A percentile compares a stretch with the other conserved stretches of the same genome.
phyloP scores from a whole-genome alignment of 2,329 filamentous ascomycete genomes.

The Hypoxylon rubiginosum region DNA sequence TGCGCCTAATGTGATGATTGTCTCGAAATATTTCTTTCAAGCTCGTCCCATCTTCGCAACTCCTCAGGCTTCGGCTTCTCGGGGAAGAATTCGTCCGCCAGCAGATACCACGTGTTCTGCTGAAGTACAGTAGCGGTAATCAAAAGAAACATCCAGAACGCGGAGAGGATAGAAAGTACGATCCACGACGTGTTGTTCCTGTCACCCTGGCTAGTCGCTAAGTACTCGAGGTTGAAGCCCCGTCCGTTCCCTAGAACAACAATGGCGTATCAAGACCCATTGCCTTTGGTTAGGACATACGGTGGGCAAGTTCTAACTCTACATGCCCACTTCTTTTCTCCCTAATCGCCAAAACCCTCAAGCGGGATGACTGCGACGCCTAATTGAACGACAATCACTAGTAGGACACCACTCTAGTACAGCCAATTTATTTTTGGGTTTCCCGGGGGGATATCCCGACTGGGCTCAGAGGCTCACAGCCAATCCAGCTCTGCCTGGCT shows the following conservation, averaged over 20 bases:
- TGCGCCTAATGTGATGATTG: background rate
- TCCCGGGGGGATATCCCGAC: background rate
- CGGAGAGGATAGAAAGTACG: slow-evolving; percentile 9
- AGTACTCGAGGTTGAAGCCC: slow-evolving; percentile 34
- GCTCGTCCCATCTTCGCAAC: background rate
- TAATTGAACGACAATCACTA: slow-evolving; percentile 25
- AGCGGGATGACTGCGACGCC: slow-evolving; percentile 20
- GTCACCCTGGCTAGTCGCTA: slow-evolving; percentile 9
- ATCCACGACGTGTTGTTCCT: background rate
- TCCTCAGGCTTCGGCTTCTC: background rate
- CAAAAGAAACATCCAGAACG: slow-evolving; percentile 33
- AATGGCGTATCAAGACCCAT: slow-evolving; percentile 37
- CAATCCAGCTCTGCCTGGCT: background rate
- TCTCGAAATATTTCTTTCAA: background rate
- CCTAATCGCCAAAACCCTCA: slow-evolving; percentile 6
- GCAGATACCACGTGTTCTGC: slow-evolving; percentile 38
- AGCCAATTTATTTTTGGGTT: slow-evolving; percentile 10
- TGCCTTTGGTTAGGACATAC: slow-evolving; percentile 30
- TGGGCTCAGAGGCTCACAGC: background rate
- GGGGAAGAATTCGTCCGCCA: slow-evolving; percentile 8
- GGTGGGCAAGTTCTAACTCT: slow-evolving; percentile 11
- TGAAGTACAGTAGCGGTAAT: slow-evolving; percentile 26
- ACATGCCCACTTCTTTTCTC: slow-evolving; percentile 40
- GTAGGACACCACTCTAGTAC: slow-evolving; percentile 22
- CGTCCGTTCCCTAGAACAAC: slow-evolving; percentile 22